Evolutionary conservation across 1,139 yeast genomes (phyloP).

Genomic region (Sugiyamaella grinbergsii): DNA sequence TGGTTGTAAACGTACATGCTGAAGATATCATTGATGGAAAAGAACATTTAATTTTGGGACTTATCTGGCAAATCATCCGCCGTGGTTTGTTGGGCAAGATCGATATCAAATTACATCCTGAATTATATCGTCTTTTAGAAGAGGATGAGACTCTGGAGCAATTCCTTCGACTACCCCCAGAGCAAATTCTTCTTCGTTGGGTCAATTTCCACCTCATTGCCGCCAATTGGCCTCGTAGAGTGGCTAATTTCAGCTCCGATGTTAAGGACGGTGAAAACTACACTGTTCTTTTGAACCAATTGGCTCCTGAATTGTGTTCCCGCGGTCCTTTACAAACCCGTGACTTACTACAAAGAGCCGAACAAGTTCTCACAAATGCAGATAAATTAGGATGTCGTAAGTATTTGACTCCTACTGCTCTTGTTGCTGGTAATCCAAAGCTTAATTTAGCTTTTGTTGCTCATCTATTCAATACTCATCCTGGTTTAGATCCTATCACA

Average conservation of each 20-base stretch:
- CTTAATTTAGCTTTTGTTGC: slow-evolving; percentile 97
- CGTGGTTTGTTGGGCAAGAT: slow-evolving; percentile 92
- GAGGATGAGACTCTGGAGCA: slow-evolving; percentile 98
- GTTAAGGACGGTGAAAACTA: slow-evolving; percentile 95
- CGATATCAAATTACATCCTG: slow-evolving; percentile 96
- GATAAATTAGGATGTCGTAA: slow-evolving; percentile 91
- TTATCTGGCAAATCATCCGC: slow-evolving; percentile 97
- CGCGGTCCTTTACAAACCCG: slow-evolving; percentile 72
- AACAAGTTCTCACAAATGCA: slow-evolving; percentile 79
- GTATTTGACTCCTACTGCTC: slow-evolving; percentile 88
- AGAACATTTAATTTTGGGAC: slow-evolving; percentile 91
- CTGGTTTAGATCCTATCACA: slow-evolving; percentile 94
- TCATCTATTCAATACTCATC: slow-evolving; percentile 91
- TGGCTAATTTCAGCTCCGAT: slow-evolving; percentile 80
- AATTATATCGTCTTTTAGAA: slow-evolving; percentile 87
- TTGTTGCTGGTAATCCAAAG: slow-evolving; percentile 95
- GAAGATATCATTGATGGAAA: slow-evolving; percentile 97
- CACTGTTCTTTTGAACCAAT: slow-evolving; percentile 82
- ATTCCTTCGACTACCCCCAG: slow-evolving; percentile 94
- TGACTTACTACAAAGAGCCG: slow-evolving; percentile 81
- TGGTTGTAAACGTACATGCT: slow-evolving; percentile 95
- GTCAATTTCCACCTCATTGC: slow-evolving; percentile 93
- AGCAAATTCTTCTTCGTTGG: slow-evolving; percentile 96
- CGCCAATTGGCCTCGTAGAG: slow-evolving; percentile 89
- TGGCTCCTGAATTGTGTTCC: slow-evolving; percentile 83